Percentiles rank a stretch among this genome's conserved stretches.
phyloP scores from a whole-genome alignment of 1,284 basidiomycete species.

The Marasmius sp. region DNA sequence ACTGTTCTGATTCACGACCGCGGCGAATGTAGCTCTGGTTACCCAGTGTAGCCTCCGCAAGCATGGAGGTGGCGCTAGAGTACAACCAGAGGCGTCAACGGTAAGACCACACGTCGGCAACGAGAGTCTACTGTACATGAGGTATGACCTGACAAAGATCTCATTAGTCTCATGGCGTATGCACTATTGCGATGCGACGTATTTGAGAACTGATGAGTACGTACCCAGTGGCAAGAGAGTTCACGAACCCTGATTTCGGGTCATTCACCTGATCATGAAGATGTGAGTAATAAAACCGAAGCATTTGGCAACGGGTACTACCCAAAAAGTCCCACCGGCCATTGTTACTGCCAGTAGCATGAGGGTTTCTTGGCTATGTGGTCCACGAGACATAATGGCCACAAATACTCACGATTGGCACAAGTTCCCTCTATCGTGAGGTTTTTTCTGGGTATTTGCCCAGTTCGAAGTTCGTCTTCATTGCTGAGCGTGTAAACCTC shows the following conservation, averaged over 20 bases:
- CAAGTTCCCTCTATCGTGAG: not conserved
- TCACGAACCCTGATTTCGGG: not conserved
- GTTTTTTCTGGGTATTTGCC: not conserved
- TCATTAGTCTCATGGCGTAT: not conserved
- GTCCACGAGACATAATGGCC: no score
- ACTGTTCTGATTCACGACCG: not conserved
- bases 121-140: not conserved
- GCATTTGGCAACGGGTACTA: not conserved
- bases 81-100: no score
- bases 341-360: not conserved
- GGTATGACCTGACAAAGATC: not conserved
- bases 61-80: not conserved
- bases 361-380: not conserved
- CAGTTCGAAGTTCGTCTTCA: not conserved
- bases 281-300: not conserved
- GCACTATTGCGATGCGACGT: not conserved
- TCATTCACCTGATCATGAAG: not conserved
- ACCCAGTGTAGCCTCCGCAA: not conserved
- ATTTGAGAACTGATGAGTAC: not conserved
- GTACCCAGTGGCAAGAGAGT: no score
- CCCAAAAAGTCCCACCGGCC: conserved; percentile 5
- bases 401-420: not conserved
- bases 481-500: not conserved
- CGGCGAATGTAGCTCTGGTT: not conserved
- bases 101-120: not conserved